Evolutionary conservation across 495 filamentous ascomycete genomes (phyloP).

Genomic region (Stereocaulon alpinum): DNA sequence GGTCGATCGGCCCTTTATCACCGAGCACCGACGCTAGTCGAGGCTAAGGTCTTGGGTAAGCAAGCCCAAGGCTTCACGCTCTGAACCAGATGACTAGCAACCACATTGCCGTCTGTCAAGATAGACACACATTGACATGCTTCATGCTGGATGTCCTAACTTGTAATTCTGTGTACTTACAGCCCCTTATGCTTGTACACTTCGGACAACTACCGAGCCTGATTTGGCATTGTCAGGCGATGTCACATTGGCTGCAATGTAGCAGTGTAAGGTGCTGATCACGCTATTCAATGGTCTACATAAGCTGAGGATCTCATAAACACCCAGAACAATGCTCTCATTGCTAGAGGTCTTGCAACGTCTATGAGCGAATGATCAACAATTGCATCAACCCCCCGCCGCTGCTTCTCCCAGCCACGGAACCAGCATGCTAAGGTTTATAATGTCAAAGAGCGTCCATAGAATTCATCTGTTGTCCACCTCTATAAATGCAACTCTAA

Average conservation of each 20-base stretch:
- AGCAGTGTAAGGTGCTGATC: not conserved
- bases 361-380: conserved; percentile 8
- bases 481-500: conserved; percentile 10
- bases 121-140: too few relatives aligned
- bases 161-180: too few relatives aligned
- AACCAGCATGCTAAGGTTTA: not conserved
- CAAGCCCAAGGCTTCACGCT: too few relatives aligned
- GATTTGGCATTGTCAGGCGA: too few relatives aligned
- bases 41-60: not conserved
- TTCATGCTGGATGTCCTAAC: too few relatives aligned
- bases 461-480: not conserved
- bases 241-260: not conserved
- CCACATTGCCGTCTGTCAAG: too few relatives aligned
- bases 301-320: not conserved
- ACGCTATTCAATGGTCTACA: too few relatives aligned
- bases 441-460: not conserved
- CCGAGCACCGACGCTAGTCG: not conserved
- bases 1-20: not conserved
- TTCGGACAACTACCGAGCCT: too few relatives aligned
- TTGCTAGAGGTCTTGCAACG: conserved; percentile 1
- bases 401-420: not conserved
- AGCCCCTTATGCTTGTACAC: too few relatives aligned
- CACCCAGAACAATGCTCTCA: not conserved
- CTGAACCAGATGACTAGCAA: too few relatives aligned
- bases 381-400: not conserved